Percentiles rank a stretch among this genome's conserved stretches.
Evolutionary conservation across 305 asterid genomes (phyloP).

Genomic region (Fraxinus albicans): DNA sequence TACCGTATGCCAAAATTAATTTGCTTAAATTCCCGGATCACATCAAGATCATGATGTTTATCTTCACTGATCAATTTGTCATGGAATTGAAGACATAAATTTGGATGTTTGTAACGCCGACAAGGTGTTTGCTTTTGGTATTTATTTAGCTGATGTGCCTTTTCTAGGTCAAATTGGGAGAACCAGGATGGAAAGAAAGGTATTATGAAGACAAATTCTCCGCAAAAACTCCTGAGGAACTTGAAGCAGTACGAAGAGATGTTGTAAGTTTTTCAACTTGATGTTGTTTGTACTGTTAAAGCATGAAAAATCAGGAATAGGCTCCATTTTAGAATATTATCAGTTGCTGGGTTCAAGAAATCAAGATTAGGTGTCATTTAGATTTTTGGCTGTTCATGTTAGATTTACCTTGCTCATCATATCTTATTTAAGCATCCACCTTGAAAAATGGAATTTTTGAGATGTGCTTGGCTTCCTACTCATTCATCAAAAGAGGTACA

Average conservation of each 20-base stretch:
- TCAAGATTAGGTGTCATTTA: constrained; percentile 8
- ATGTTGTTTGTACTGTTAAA: constrained; percentile 16
- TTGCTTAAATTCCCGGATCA: not conserved
- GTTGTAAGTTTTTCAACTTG: constrained; percentile 64
- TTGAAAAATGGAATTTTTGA: not conserved
- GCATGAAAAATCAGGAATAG: constrained; percentile 12
- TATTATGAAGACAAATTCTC: constrained; percentile 90
- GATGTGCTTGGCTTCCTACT: not conserved
- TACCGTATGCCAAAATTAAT: not conserved
- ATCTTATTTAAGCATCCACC: not conserved
- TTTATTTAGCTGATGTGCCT: constrained; percentile 19
- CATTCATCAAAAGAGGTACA: not conserved
- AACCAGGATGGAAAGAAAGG: constrained; percentile 93
- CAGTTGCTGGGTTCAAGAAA: not conserved
- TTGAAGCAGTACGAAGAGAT: constrained; percentile 70
- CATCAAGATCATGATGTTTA: not conserved
- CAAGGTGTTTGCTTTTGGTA: constrained; percentile 14
- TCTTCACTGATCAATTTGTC: not conserved
- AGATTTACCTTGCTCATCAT: constrained; percentile 8
- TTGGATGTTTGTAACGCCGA: not conserved
- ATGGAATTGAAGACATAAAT: not conserved
- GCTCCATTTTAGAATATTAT: not conserved
- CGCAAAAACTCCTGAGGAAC: constrained; percentile 74
- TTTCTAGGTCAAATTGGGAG: constrained; percentile 80
- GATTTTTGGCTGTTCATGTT: not conserved